Conservation (phyloP, 257 asterid genomes). For the Ligustrum vulgare region DNA sequence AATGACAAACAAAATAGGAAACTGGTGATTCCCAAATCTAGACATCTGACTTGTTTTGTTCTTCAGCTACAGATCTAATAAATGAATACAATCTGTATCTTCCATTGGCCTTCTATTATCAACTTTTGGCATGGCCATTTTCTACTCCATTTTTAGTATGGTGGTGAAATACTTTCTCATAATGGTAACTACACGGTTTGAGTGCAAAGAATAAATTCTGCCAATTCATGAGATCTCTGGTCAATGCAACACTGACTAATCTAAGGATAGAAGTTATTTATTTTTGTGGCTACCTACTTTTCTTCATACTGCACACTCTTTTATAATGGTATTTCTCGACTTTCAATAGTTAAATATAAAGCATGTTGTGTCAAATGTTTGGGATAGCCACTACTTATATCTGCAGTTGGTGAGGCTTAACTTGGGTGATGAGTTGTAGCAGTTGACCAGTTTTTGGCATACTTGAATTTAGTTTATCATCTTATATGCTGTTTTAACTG, state of each 20-base stretch:
- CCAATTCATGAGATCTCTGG: background rate
- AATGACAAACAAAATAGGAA: background rate
- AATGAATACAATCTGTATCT: background rate
- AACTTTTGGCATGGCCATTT: background rate
- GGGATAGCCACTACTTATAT: background rate
- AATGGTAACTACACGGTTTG: slow-evolving; percentile 1
- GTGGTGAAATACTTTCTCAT: background rate
- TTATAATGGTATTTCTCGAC: background rate
- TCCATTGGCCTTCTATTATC: background rate
- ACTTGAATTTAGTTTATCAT: background rate
- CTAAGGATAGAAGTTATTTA: background rate
- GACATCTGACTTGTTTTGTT: background rate
- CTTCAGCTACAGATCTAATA: background rate
- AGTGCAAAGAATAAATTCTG: background rate
- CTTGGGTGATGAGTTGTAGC: background rate
- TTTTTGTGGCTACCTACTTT: background rate
- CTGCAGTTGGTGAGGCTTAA: background rate
- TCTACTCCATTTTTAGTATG: background rate
- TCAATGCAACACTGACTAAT: background rate
- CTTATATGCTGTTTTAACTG: background rate
- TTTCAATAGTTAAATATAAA: background rate
- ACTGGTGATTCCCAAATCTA: background rate
- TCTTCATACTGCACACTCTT: background rate
- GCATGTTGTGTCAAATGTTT: background rate
- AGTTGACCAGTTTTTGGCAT: background rate